Conservation (phyloP, 2,329 filamentous ascomycete genomes). For the Penicillium sp. region DNA sequence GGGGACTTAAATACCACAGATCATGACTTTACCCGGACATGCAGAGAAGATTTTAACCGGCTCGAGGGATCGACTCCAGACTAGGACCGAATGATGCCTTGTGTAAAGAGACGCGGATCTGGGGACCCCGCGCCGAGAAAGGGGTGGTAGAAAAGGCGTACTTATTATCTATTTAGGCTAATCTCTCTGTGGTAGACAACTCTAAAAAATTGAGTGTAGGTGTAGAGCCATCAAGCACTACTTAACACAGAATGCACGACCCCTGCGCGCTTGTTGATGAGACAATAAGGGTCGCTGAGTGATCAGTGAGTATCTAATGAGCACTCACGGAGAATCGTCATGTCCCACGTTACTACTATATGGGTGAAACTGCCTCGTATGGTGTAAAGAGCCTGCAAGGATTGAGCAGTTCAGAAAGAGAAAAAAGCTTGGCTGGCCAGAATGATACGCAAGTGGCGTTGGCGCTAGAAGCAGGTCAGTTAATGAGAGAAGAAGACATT, state of each 20-base stretch:
- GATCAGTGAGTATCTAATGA: background rate
- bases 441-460: background rate
- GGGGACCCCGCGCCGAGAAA: background rate
- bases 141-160: background rate
- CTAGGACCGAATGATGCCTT: background rate
- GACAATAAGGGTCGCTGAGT: background rate
- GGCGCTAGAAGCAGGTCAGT: background rate
- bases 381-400: background rate
- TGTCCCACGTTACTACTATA: background rate
- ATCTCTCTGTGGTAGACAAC: background rate
- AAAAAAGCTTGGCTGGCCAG: background rate
- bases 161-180: background rate
- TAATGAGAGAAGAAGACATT: background rate
- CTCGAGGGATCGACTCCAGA: too few relatives aligned
- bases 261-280: background rate
- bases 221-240: background rate
- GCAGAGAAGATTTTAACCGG: background rate
- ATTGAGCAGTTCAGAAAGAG: background rate
- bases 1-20: background rate
- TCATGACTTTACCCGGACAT: background rate
- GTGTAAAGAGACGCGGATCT: background rate
- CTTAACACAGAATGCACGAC: background rate
- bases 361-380: constrained; percentile 13
- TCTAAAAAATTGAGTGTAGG: background rate
- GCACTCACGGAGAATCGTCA: background rate